Base-by-base conservation (phyloP, 2,329 filamentous ascomycete species). In the Cladobotryum mycophilum region DNA sequence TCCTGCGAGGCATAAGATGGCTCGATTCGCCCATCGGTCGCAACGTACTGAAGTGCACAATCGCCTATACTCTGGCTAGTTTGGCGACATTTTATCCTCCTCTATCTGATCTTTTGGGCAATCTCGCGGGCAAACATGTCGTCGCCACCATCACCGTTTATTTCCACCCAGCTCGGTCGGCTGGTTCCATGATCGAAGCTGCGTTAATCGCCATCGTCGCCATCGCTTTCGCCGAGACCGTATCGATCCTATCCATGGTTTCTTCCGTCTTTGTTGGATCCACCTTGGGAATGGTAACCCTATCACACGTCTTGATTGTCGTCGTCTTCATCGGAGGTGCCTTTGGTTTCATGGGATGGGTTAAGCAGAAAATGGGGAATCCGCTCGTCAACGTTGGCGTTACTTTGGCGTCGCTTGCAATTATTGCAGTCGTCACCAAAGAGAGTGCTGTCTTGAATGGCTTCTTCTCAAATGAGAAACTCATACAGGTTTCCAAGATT, bases 91-190 rank as follows among this genome's bases (percentile, higher is more conserved):
- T 95, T 60, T 81, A 88, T 47, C 79, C 82, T 2, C 77, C 79
- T 3, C 75, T 95, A 45, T 82, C 88, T 7, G 72, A 74, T 5
- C 78, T 88, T 49, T 74, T 95, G n/a, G 90, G 90, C 5, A 76
- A 82, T 54, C 86, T 89, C 61, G 89, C 95, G 69, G 88, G 88
- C 41, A 95, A 95, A 64, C 90, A 95, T 68, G 84, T 95, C 62
- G 88, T 95, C 49, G 89, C 89, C 36, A 95, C 89, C 3, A 84
- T 95, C 49, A 91, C 88, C 0, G 89, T 95, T 6, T 96, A 95
- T 63, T 96, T 95, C 62, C 89, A 95, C 65, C 88, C 90, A 2
- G 86, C 88, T 1, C 78, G 90, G 52, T 87, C 88, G 15, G 80
- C 84, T 17, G 90, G 89, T 1, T 90, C 86, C 60, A 95, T 95